Percentiles rank a stretch among this genome's conserved stretches.
Conservation (phyloP, 371 early-diverging fungal species). For the Mortierella sp. region DNA sequence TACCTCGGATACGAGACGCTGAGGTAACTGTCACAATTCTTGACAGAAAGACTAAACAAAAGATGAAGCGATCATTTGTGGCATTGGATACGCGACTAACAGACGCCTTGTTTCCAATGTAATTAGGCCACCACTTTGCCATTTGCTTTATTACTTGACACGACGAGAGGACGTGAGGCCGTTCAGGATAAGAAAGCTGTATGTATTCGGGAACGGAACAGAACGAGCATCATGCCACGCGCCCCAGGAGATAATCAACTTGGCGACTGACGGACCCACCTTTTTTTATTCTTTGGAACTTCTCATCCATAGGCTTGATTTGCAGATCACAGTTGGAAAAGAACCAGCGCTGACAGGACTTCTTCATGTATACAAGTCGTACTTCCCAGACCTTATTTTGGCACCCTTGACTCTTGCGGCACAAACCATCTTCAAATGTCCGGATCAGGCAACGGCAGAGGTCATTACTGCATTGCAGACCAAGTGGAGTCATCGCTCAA, state of each 20-base stretch:
- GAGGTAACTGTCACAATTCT: conserved; percentile 46
- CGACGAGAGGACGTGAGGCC: conserved; percentile 62
- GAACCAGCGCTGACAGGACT: conserved; percentile 62
- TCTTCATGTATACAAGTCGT: conserved; percentile 59
- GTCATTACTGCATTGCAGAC: conserved; percentile 49
- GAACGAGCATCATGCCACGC: not conserved
- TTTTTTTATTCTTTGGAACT: not conserved
- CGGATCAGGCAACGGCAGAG: conserved; percentile 54
- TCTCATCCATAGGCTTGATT: conserved; percentile 49
- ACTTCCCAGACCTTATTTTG: conserved; percentile 56
- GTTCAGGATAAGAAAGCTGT: conserved; percentile 65
- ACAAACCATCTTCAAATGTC: conserved; percentile 57
- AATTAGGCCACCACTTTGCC: conserved; percentile 62
- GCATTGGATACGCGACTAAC: not conserved
- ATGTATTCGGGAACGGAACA: conserved; percentile 21
- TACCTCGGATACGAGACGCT: conserved; percentile 58
- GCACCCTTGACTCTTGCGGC: conserved; percentile 45
- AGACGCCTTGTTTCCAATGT: not conserved
- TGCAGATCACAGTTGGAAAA: conserved; percentile 53
- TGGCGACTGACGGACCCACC: not conserved
- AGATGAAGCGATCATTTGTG: not conserved
- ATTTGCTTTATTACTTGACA: conserved; percentile 68
- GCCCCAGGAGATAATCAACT: not conserved
- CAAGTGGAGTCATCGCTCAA: conserved; percentile 38
- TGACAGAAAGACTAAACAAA: not conserved